Evolutionary conservation across 2,329 filamentous ascomycete genomes (phyloP), one percentile per base, ranked within the genome.

Genomic region (Dryadomyces quercus-mongolicae): DNA sequence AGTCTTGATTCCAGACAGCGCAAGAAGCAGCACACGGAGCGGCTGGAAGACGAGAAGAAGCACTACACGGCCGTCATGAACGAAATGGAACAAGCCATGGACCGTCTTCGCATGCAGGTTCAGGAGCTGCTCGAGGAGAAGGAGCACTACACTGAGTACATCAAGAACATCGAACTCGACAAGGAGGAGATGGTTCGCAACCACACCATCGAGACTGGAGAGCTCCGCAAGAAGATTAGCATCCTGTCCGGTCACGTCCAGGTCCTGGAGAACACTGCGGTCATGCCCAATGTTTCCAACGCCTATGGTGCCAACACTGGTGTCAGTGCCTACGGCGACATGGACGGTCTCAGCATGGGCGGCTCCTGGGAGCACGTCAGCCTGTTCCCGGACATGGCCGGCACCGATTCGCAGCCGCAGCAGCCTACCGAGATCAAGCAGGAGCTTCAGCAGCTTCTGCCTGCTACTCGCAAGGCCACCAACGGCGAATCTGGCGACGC

Each of bases 1-100:
- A 95, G 89, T 61, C 86, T 98, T 63, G 92, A 97, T 72, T 97
- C 93, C 47, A 84, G 93, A 61, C 92, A 97, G 70, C 85, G 93
- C 63, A 98, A 97, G 79, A 97, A 97, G 81, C 86, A 89, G 72
- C 92, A 97, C 73, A 97, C 93, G 38, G 93, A 97, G 73, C 85
- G 93, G 63, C 81, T 97, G 48, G 93, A 97, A 70, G 86, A 93
- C 68, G 92, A 97, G 74, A 96, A 97, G 78, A 96, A 96, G 76
- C 81, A 87, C 56, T 94, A 82, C 74, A 87, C 85, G 54, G 79
- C 81, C 62, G 73, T 87, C 66, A 87, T 96, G 66, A 80, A 73
- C 61, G 79, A 85, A 54, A 77, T 96, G 65, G 88, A 96, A 66
- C 86, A 93, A 56, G 84, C 88, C 61, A 73, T 95, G 60, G 73